Conservation (phyloP, 2,329 filamentous ascomycete genomes). For the Malbranchea zuffiana region DNA sequence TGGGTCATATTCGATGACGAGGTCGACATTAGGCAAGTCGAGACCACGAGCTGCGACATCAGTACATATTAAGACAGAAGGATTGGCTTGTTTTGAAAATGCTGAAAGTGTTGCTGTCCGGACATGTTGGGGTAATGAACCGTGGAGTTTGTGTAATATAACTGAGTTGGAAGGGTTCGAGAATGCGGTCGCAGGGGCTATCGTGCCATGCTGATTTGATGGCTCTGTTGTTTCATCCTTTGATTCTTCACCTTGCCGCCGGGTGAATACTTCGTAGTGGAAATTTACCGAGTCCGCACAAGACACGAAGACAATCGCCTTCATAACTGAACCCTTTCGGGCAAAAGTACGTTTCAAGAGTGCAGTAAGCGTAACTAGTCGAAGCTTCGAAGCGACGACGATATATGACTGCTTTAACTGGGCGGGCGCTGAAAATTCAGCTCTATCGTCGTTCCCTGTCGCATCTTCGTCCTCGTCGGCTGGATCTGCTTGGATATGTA, state of each 20-base stretch:
- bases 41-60: conserved; percentile 93
- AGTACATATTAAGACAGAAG: conserved; percentile 79
- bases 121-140: conserved; percentile 76
- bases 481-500: conserved; percentile 65
- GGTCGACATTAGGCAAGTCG: conserved; percentile 86
- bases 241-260: conserved; percentile 5
- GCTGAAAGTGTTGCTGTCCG: conserved; percentile 76
- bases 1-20: conserved; percentile 92
- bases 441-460: conserved; percentile 39
- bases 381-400: conserved; percentile 77
- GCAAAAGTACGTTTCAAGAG: conserved; percentile 80
- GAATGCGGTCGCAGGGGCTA: conserved; percentile 55
- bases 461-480: conserved; percentile 43
- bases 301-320: conserved; percentile 91
- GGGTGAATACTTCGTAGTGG: conserved; percentile 70
- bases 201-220: conserved; percentile 28
- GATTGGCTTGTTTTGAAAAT: conserved; percentile 62
- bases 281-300: conserved; percentile 97
- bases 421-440: conserved; percentile 67
- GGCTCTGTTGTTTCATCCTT: conserved; percentile 11
- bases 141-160: conserved; percentile 77
- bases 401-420: conserved; percentile 90
- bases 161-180: conserved; percentile 67
- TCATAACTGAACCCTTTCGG: conserved; percentile 83
- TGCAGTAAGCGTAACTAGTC: conserved; percentile 76